Base-by-base conservation (phyloP, 73 alveolate genomes). In the Symbiodinium natans region DNA sequence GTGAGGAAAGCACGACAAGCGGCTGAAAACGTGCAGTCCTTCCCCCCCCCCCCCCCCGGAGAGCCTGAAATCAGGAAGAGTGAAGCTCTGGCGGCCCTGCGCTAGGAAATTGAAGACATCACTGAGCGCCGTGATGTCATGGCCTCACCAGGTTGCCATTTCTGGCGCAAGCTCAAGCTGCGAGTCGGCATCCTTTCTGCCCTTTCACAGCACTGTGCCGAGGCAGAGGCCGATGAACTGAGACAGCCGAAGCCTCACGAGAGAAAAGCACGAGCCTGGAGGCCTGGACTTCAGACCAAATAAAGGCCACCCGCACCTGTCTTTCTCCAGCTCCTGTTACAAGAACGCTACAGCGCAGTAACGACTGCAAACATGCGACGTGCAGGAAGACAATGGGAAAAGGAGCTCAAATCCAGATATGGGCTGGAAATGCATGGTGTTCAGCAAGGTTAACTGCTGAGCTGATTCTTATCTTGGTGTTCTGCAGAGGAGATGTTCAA, bases 1-100 rank as follows among this genome's bases (percentile, higher is more conserved):
- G 74, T 27, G 42, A 33, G 6, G 29, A 13, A 13, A 21, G 41
- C 83, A 8, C 17, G 13, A 17, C n/a, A n/a, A n/a, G n/a, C n/a
- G n/a, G n/a, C n/a, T n/a, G n/a, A n/a, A n/a, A n/a, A n/a, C n/a
- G n/a, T n/a, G n/a, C n/a, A n/a, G n/a, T n/a, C 40, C 83, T 71
- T 1, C 83, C 10, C 27, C 59, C 27, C 89, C 23, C 23, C 56
- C 13, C 54, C 19, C 8, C 2, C 1, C 23, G 38, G 38, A 39
- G 36, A 52, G 40, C 95, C 95, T 88, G 74, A 88, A 83, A 29
- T 88, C 95, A 23, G 95, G 95, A 33, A 88, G 95, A 42, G 95
- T 88, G 95, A 88, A 88, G 95, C 95, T 38, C 52, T 88, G 95
- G 23, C 95, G 95, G 46, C 95, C 95, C 43, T 88, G 95, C 43